These are phyloP conservation scores for Tetragonia tetragonoides DNA, from an alignment of 148 eudicot genomes.

Conservation along the genomic window DNA sequence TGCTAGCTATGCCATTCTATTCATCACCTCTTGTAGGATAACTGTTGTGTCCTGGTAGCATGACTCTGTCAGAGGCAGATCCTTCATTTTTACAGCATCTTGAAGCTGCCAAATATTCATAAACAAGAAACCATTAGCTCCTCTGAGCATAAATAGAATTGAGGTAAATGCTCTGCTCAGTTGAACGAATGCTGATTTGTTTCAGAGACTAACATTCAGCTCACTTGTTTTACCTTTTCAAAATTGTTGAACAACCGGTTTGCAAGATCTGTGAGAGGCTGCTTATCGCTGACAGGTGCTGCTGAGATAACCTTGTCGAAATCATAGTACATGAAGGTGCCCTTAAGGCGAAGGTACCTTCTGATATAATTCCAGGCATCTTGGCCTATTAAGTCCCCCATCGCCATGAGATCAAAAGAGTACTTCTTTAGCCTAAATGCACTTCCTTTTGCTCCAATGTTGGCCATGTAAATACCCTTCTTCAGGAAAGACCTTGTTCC, in stretches of 20 bases:
- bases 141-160: neutral
- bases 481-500: slow-evolving; percentile 79
- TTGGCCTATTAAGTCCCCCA: slow-evolving; percentile 67
- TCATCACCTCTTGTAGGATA: slow-evolving; percentile 76
- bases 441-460: slow-evolving; percentile 60
- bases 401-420: slow-evolving; percentile 82
- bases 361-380: slow-evolving; percentile 71
- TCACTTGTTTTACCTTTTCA: slow-evolving; percentile 50
- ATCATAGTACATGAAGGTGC: slow-evolving; percentile 79
- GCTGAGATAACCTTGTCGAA: slow-evolving; percentile 78
- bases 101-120: slow-evolving; percentile 38
- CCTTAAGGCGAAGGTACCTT: slow-evolving; percentile 60
- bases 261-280: slow-evolving; percentile 66
- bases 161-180: neutral
- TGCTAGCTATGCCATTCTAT: slow-evolving; percentile 42
- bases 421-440: slow-evolving; percentile 50
- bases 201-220: neutral
- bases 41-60: slow-evolving; percentile 53
- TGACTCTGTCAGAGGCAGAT: slow-evolving; percentile 43
- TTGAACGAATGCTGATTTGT: neutral
- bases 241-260: slow-evolving; percentile 68
- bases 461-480: slow-evolving; percentile 60
- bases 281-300: slow-evolving; percentile 53
- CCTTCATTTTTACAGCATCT: slow-evolving; percentile 54
- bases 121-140: neutral